Evolutionary conservation across 2,329 filamentous ascomycete genomes (phyloP).

Genomic region (Verticillium alfalfae): DNA sequence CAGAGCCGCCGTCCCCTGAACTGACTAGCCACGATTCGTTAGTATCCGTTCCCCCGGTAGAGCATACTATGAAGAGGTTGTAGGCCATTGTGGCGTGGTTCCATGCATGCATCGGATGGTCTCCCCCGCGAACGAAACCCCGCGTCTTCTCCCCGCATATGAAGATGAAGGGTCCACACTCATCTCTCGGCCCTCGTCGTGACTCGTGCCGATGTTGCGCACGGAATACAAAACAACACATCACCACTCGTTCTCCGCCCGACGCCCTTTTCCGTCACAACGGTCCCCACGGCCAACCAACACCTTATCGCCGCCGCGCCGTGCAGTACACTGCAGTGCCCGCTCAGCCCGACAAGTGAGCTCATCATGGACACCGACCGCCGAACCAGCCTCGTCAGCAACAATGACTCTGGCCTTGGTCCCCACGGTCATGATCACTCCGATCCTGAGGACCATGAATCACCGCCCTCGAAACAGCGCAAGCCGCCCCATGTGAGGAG

Average conservation of each 20-base stretch:
- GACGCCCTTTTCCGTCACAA: conserved; percentile 1
- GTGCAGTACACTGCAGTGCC: too few species aligned
- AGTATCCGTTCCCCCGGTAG: neutral
- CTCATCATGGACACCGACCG: neutral
- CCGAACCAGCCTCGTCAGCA: neutral
- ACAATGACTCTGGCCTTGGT: neutral
- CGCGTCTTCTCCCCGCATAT: neutral
- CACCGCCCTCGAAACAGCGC: neutral
- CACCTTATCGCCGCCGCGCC: neutral
- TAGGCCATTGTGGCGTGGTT: neutral
- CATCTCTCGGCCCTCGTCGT: neutral
- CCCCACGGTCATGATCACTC: neutral
- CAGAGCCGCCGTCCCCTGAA: neutral
- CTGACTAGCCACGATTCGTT: neutral
- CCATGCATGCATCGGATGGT: neutral
- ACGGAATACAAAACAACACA: neutral
- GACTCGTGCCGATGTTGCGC: neutral
- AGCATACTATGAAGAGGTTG: neutral
- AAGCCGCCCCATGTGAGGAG: conserved; percentile 3
- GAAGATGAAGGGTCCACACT: neutral
- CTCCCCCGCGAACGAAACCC: neutral
- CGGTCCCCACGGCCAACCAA: neutral
- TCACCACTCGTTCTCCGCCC: neutral
- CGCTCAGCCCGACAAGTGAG: neutral
- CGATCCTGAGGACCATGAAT: neutral